These are phyloP conservation scores for Phlebiopsis gigantea DNA, from an alignment of 768 basidiomycete genomes.

Conservation along the genomic window DNA sequence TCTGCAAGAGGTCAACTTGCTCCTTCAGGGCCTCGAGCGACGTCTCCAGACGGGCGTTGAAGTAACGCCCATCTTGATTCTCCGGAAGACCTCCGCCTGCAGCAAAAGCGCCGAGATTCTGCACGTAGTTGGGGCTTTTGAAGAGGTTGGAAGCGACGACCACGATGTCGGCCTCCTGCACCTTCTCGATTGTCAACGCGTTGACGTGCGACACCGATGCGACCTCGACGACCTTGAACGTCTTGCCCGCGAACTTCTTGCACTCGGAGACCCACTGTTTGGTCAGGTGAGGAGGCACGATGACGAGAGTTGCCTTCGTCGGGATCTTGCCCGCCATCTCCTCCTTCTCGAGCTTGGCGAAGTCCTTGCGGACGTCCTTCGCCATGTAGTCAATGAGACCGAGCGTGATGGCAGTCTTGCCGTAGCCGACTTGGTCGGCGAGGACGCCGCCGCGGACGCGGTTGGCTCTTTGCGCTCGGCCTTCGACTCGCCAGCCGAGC, in stretches of 20 bases:
- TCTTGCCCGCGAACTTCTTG: constrained; percentile 65
- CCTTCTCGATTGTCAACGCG: constrained; percentile 59
- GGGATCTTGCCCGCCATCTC: constrained; percentile 33
- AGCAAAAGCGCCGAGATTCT: constrained; percentile 68
- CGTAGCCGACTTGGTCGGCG: constrained; percentile 95
- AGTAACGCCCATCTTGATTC: constrained; percentile 80
- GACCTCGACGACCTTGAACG: constrained; percentile 61
- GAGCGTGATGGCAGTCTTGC: constrained; percentile 93
- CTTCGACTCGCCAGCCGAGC: constrained; percentile 93
- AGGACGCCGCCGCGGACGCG: constrained; percentile 83
- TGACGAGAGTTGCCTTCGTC: constrained; percentile 74
- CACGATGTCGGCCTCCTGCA: constrained; percentile 80
- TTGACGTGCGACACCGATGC: constrained; percentile 70
- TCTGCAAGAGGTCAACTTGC: constrained; percentile 66
- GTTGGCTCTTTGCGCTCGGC: constrained; percentile 74
- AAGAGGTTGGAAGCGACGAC: constrained; percentile 86
- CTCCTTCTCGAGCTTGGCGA: constrained; percentile 36
- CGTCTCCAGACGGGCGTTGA: constrained; percentile 74
- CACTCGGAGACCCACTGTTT: constrained; percentile 89
- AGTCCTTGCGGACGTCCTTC: constrained; percentile 52
- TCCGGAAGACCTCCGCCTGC: constrained; percentile 61
- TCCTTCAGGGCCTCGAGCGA: constrained; percentile 48
- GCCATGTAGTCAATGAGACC: constrained; percentile 77
- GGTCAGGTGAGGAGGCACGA: constrained; percentile 88
- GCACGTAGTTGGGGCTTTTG: constrained; percentile 68